Evolutionary conservation across 495 filamentous ascomycete species (phyloP), one percentile per base, ranked within the genome.

Genomic region (Aspergillus coremiiformis): DNA sequence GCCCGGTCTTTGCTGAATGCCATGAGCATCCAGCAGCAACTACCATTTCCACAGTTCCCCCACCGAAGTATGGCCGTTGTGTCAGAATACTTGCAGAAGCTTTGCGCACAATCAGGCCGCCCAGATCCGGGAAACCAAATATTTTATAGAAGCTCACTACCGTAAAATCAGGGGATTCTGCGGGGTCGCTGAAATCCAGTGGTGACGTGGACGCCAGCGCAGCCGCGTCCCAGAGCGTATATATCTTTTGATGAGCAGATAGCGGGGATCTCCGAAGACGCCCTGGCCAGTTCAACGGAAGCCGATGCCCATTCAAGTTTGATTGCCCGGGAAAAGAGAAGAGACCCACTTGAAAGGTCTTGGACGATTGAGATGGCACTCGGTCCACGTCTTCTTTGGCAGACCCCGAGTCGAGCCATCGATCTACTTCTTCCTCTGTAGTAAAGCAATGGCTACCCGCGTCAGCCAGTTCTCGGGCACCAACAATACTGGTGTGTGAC

Each of bases 321-420:
- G 84, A 87, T 64, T 90, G 87, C 5, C 80, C 87, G 11, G 87
- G 87, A 65, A 84, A 92, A 12, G 81, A 85, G 59, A 90, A 87
- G 12, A 92, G 66, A 1, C 78, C 78, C 23, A 84, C 59, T 4
- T 53, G 55, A 17, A 44, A 51, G 5, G 48, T 42, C 32, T 55
- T 52, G 19, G 52, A 44, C 17, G 37, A 27, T 19, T 42, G 37
- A 12, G 5, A 21, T 10, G 48, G 35, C 12, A 21, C 41, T 29
- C 48, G 22, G 24, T 44, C 27, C 29, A 41, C 51, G 26, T 37
- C 39, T 20, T 24, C 20, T 41, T 62, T 55, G 17, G 37, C 26
- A 20, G 41, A 43, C 26, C 64, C 62, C 21, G 48, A 15, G 12
- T 23, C 9, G 11, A 90, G 66, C 87, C 87, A 90, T 14, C 62